Base-by-base conservation (phyloP, 2,329 filamentous ascomycete genomes). In the Xylariales sp. region DNA sequence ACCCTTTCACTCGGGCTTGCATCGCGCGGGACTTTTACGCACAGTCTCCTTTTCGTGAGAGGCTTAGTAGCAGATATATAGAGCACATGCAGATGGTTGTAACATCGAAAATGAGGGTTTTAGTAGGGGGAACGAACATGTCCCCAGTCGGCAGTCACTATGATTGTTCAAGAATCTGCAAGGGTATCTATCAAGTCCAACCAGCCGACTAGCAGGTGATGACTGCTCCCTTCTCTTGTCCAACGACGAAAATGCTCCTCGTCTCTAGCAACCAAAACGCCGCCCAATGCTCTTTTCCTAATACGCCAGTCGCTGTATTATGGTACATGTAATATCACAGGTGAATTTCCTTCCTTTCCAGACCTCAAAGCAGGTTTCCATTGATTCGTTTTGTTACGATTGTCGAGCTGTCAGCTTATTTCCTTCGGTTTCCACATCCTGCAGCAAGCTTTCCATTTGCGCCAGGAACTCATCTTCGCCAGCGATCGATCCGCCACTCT, bases 401-500 rank as follows among this genome's bases (percentile, higher is more conserved):
- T n/a, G n/a, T n/a, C n/a, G n/a, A n/a, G n/a, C n/a, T n/a, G n/a
- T n/a, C n/a, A 14, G 31, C 22, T 29, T 45, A 38, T 15, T 48
- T 32, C 15, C 28, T 25, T 24, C 38, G 4, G 38, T 20, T 19
- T 53, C 46, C 14, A 59, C 55, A 22, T 49, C 44, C 34, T 47
- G 38, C 31, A 60, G 34, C 4, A 60, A 45, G 14, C 35, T 49
- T 3, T 50, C 51, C 38, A 60, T 59, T 24, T 52, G 51, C 5
- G 50, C 48, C 9, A 60, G 47, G 16, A 58, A 52, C 32, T 55
- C 46, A 4, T 51, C 40, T 18, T 56, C 52, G 31, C 46, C 38
- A 15, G 41, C 47, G 5, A 46, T 33, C 1, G 49, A 42, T 5
- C 32, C 33, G 18, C 42, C 43, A 25, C 51, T 58, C 40, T 48